These are phyloP conservation scores for Eustoma russellianum DNA, from an alignment of 257 asterid genomes.

Conservation along the genomic window DNA sequence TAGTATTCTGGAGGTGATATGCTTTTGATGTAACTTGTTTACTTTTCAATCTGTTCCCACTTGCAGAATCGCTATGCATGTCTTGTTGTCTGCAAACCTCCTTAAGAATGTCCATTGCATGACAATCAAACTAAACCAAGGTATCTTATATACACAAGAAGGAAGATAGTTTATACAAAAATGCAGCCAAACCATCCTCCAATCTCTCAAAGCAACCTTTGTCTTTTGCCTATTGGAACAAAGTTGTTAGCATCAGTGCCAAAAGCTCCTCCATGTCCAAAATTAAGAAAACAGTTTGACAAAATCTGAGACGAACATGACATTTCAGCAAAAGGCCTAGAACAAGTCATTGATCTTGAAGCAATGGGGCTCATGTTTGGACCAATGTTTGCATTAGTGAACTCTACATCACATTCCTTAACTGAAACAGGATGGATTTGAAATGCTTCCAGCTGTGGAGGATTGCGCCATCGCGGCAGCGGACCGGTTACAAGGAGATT, in stretches of 20 bases:
- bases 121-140: slow-evolving; percentile 17
- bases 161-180: slow-evolving; percentile 37
- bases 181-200: slow-evolving; percentile 3
- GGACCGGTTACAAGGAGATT: slow-evolving; percentile 67
- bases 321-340: slow-evolving; percentile 28
- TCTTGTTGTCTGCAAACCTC: too few species aligned
- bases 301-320: slow-evolving; percentile 37
- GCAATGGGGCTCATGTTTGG: slow-evolving; percentile 17
- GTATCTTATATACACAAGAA: slow-evolving; percentile 32
- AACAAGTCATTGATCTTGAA: slow-evolving; percentile 6
- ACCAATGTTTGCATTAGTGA: slow-evolving; percentile 14
- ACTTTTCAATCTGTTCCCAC: too few species aligned
- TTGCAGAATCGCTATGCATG: too few species aligned
- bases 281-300: slow-evolving; percentile 17
- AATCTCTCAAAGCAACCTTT: slow-evolving; percentile 27
- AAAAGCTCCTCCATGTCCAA: slow-evolving; percentile 9
- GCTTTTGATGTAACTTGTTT: too few species aligned
- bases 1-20: too few species aligned
- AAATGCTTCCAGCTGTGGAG: slow-evolving; percentile 50
- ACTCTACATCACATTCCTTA: slow-evolving; percentile 26
- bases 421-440: slow-evolving; percentile 47
- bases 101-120: too few species aligned
- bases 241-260: slow-evolving; percentile 19
- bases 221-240: slow-evolving; percentile 25
- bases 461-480: slow-evolving; percentile 85